phyloP scores from a whole-genome alignment of 345 rosid genomes.

The Fremontodendron californicum region DNA sequence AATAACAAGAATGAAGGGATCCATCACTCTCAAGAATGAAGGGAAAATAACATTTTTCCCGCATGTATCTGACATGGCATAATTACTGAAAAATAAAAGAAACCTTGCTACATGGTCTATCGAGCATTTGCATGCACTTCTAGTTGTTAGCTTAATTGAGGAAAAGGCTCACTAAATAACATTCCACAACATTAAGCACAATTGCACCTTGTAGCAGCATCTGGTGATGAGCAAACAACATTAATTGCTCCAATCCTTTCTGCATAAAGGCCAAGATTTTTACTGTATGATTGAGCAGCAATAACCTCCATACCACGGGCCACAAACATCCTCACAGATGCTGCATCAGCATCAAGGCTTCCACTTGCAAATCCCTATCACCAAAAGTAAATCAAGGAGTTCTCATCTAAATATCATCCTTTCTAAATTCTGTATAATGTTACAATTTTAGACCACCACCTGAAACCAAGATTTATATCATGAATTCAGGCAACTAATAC shows the following conservation, averaged over 20 bases:
- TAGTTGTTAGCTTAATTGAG: not conserved
- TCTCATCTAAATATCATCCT: slow-evolving; percentile 7
- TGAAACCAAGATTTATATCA: slow-evolving; percentile 7
- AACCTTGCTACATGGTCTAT: not conserved
- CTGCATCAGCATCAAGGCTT: slow-evolving; percentile 89
- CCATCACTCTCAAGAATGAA: not conserved
- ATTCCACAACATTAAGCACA: not conserved
- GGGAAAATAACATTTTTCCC: not conserved
- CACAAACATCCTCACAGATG: slow-evolving; percentile 85
- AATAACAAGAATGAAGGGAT: too few relatives aligned
- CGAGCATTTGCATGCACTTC: not conserved
- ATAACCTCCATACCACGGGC: slow-evolving; percentile 82
- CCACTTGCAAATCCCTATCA: slow-evolving; percentile 98
- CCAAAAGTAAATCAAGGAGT: slow-evolving; percentile 11
- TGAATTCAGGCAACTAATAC: slow-evolving; percentile 28
- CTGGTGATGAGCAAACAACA: slow-evolving; percentile 82
- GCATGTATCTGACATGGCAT: not conserved
- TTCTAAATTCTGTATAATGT: not conserved
- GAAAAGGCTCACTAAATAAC: not conserved
- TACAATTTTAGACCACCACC: not conserved
- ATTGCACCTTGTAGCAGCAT: slow-evolving; percentile 72
- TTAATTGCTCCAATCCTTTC: slow-evolving; percentile 95
- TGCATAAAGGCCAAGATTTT: slow-evolving; percentile 87
- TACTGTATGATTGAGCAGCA: slow-evolving; percentile 96
- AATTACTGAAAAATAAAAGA: not conserved